phyloP scores from a whole-genome alignment of 2,329 filamentous ascomycete species.

The Pseudocercospora eumusae region DNA sequence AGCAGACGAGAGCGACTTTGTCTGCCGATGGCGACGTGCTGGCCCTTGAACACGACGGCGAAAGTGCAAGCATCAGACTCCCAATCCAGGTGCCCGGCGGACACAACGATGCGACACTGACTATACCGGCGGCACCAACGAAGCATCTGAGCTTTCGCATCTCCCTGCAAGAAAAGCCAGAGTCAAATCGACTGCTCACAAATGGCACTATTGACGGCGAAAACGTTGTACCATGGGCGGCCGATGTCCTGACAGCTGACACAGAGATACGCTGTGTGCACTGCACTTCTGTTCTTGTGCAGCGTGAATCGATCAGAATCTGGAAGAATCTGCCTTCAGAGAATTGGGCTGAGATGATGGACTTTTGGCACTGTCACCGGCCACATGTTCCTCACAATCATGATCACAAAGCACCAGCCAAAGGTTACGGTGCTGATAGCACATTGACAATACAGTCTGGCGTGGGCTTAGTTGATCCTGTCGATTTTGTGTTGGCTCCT shows the following conservation, averaged over 20 bases:
- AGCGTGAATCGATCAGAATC: constrained; percentile 44
- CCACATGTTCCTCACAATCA: constrained; percentile 63
- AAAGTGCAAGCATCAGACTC: constrained; percentile 48
- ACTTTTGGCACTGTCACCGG: constrained; percentile 99
- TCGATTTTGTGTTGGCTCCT: constrained; percentile 70
- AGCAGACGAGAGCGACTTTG: constrained; percentile 48
- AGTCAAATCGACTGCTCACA: constrained; percentile 21
- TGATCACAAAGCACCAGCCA: constrained; percentile 45
- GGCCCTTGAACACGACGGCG: constrained; percentile 50
- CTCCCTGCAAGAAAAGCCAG: constrained; percentile 49
- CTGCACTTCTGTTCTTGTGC: constrained; percentile 34
- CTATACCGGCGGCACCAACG: constrained; percentile 50
- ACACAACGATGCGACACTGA: constrained; percentile 47
- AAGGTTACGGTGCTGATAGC: constrained; percentile 83
- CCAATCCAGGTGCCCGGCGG: constrained; percentile 49
- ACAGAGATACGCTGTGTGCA: constrained; percentile 34
- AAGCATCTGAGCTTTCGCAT: constrained; percentile 58
- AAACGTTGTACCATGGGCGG: constrained; percentile 49
- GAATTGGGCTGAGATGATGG: constrained; percentile 99
- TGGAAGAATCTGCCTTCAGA: constrained; percentile 97
- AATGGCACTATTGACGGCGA: constrained; percentile 30
- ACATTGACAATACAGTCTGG: constrained; percentile 66
- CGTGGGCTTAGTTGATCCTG: constrained; percentile 77
- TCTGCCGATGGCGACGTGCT: constrained; percentile 49
- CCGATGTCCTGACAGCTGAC: constrained; percentile 37